Conservation (phyloP, 371 early-diverging fungal genomes). For the Mortierella sp. region DNA sequence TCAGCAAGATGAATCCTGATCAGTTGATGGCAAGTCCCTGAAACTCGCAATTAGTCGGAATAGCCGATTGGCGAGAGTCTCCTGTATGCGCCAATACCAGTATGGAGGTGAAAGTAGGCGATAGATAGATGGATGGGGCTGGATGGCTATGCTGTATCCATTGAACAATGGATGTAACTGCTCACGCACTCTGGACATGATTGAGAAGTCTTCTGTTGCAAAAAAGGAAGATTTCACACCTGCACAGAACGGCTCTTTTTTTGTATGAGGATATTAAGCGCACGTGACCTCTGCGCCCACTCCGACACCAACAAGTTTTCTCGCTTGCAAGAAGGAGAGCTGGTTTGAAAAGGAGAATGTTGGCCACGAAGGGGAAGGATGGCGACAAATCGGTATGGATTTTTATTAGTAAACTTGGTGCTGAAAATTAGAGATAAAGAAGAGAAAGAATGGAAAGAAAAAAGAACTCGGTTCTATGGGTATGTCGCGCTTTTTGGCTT, state of each 20-base stretch:
- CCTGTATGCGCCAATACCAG: background rate
- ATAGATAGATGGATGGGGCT: background rate
- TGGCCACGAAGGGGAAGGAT: background rate
- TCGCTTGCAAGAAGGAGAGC: background rate
- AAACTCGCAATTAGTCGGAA: background rate
- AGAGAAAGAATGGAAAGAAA: background rate
- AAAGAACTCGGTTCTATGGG: background rate
- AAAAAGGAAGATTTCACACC: conserved; percentile 27
- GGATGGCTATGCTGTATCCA: background rate
- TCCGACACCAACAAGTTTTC: background rate
- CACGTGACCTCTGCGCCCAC: background rate
- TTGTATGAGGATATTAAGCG: background rate
- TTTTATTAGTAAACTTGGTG: background rate
- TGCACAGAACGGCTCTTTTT: background rate
- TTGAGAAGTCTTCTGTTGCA: conserved; percentile 29
- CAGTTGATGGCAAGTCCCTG: background rate
- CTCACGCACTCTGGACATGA: conserved; percentile 24
- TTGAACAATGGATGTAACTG: background rate
- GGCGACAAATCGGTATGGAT: background rate
- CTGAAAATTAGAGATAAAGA: background rate
- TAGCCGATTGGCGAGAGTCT: background rate
- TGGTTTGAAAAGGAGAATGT: background rate
- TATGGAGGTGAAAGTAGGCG: background rate
- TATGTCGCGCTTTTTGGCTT: background rate
- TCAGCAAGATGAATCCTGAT: background rate